Percentiles rank a stretch among this genome's conserved stretches.
These are phyloP conservation scores for Ophiostoma sp. DNA, from an alignment of 2,329 filamentous ascomycete genomes.

Conservation along the genomic window DNA sequence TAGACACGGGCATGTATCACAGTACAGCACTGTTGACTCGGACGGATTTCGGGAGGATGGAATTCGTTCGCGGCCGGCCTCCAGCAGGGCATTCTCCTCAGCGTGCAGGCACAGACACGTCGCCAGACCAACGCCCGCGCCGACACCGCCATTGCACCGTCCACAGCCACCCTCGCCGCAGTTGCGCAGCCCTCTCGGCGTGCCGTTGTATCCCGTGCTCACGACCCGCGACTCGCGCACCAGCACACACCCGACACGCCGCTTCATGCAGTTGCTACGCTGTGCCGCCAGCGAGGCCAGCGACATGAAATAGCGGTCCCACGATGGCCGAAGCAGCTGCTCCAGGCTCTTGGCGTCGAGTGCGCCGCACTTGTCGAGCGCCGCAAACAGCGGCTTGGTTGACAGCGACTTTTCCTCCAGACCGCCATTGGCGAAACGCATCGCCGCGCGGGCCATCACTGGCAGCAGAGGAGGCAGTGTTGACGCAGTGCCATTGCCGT, in stretches of 20 bases:
- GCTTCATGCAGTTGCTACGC: constrained; percentile 96
- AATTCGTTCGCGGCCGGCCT: constrained; percentile 88
- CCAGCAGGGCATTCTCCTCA: constrained; percentile 92
- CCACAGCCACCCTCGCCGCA: constrained; percentile 88
- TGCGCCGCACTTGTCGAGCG: constrained; percentile 63
- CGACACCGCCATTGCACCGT: constrained; percentile 73
- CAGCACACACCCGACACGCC: constrained; percentile 88
- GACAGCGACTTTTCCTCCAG: constrained; percentile 47
- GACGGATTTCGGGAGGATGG: constrained; percentile 35
- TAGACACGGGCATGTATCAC: constrained; percentile 92
- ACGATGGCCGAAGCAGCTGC: constrained; percentile 74
- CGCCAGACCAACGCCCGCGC: constrained; percentile 64
- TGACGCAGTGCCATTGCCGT: constrained; percentile 53
- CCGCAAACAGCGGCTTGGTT: constrained; percentile 63
- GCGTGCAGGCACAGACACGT: constrained; percentile 97
- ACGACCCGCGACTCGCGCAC: constrained; percentile 83
- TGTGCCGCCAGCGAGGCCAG: constrained; percentile 87
- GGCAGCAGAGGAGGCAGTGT: constrained; percentile 57
- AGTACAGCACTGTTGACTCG: constrained; percentile 78
- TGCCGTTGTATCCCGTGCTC: constrained; percentile 95
- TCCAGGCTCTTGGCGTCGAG: constrained; percentile 58
- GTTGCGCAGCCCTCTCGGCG: constrained; percentile 81
- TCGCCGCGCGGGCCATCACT: constrained; percentile 72
- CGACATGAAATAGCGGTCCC: constrained; percentile 98
- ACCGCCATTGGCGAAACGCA: constrained; percentile 75